Evolutionary conservation across 257 asterid genomes (phyloP), one percentile per base, ranked within the genome.

Genomic region (Buddleja alternifolia): DNA sequence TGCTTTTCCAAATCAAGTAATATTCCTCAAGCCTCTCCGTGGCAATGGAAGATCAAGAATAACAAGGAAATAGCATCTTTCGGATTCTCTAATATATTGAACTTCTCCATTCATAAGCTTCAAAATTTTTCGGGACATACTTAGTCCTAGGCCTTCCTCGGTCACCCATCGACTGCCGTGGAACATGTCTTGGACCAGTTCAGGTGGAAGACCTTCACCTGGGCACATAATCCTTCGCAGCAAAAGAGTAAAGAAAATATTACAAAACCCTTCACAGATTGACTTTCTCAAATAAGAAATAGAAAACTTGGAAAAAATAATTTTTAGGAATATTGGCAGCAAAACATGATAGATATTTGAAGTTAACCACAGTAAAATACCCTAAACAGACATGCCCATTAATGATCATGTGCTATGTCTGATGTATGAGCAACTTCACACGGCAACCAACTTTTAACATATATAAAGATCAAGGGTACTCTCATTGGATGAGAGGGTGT

Each of bases 181-280:
- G 79, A 93, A 93, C 96, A 90, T 90, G 80, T 93, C 97, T 60
- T 81, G 88, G 66, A 93, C 88, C 58, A 90, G 66, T 67, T 85
- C 97, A 0, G 95, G 84, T 34, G 97, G 90, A 73, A 93, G 93
- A 16, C 98, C 97, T 78, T 88, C 95, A 2, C 97, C 98, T 0
- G 93, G 95, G 80, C 98, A 85, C 61, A 78, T 80, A 70, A 90
- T 81, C 93, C 97, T 90, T 62, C 73, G 65, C 58, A 60, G 57
- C 39, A 40, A 54, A 77, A 59, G 69, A 57, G 2, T 51, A 16
- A 39, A 64, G 7, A 19, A 63, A 47, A 1, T 29, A 29, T 29
- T 29, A 5, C 2, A 29, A 1, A 5, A 29, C 5, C 3, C 34
- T 29, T 29, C 34, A 29, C n/a, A 29, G 34, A 29, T 29, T 29